Evolutionary conservation across 805 yeast genomes (phyloP), one percentile per base, ranked within the genome.

Genomic region (Yamadazyma scolyti): DNA sequence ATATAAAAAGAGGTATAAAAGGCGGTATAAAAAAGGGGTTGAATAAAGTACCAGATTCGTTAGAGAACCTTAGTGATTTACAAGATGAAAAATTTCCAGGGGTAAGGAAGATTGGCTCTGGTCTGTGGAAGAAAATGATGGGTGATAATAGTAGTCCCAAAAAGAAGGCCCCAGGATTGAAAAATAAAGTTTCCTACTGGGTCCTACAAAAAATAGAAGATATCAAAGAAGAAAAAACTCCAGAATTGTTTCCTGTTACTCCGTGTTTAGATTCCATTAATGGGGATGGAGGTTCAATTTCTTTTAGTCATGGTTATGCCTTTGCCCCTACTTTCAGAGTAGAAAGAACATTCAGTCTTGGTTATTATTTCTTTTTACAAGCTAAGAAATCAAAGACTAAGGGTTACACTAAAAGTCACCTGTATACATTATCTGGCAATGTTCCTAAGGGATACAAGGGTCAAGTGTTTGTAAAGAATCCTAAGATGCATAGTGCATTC

Each of bases 201-300:
- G 11, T 34, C 5, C 19, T 37, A 4, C 34, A 32, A 9, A 40
- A 40, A 22, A 24, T 36, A n/a, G 37, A 30, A 17, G 23, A 24
- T 4, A 6, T 32, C 3, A 11, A 10, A 9, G n/a, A 24, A 5
- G 24, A 34, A n/a, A 11, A 15, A 5, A 27, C 31, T 7, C 37
- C 36, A 2, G 44, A 37, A 9, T 30, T 27, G 7, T 16, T 44
- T 8, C 49, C 51, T 10, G 20, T 46, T 0, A 38, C 36, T 18
- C 35, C 48, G 2, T 46, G 51, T 25, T 31, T 43, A 9, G 44
- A 43, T 13, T 30, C 34, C 2, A 33, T 36, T 6, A 15, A 23
- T 20, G 49, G 46, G 2, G 39, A 38, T 24, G 41, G 39, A 10
- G 51, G 51, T 4, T 30, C 44, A 1, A 21, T 46, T 2, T 16